Evolutionary conservation across 139 green algal species (phyloP), one percentile per base, ranked within the genome.

Genomic region (Micractinium conductrix): DNA sequence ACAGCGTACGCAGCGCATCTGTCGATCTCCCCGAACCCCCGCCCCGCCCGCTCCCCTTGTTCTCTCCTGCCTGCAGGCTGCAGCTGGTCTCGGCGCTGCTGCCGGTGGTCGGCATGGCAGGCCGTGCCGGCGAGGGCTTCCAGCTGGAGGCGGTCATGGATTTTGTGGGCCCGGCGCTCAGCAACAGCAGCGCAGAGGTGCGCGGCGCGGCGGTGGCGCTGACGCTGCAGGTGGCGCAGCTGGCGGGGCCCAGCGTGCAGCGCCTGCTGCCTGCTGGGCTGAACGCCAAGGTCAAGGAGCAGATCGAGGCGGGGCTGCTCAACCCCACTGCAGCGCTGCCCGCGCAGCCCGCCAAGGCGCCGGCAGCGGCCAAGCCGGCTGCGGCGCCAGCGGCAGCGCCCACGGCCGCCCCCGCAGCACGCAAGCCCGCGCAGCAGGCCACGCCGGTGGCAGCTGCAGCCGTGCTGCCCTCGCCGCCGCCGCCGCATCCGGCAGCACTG

Each of bases 231-330:
- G 70, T 87, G 69, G 70, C 86, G 26, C 79, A 87, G 50, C 67
- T 93, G 62, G 91, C 93, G 69, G 93, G 95, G 0, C 83, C 80
- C 1, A 82, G 85, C 1, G 92, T 96, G 67, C 80, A 89, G 48
- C 89, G 91, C 78, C 84, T 85, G 45, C 83, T 98, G 78, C 94
- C 95, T 33, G 87, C 83, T 10, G 92, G 95, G 80, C 71, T 98
- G 14, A 97, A 97, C 83, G 90, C 93, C 10, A 97, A 97, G 83
- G 90, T 98, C 4, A 90, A 87, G 74, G 93, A 97, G 84, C 91
- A 95, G 82, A 87, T 97, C 19, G 90, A 96, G 50, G 84, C 88
- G 19, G 90, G 89, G 4, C 63, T 97, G 35, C 69, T 86, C 38
- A 78, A 55, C 37, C 14, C 60, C 88, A 83, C 12, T 19, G 74